phyloP scores from a whole-genome alignment of 441 rosid genomes.

The Populus hybrid region DNA sequence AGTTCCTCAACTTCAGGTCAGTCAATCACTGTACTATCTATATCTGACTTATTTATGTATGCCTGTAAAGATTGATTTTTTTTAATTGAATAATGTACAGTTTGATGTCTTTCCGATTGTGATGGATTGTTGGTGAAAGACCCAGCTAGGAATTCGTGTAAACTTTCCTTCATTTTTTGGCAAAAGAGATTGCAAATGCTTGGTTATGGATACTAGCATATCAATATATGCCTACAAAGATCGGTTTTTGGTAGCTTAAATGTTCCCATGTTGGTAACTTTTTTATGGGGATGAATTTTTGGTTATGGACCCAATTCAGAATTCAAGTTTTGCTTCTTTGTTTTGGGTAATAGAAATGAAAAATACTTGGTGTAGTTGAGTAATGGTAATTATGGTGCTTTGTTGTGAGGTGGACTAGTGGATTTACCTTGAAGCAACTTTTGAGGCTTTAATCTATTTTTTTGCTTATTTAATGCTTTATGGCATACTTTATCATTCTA shows the following conservation, averaged over 20 bases:
- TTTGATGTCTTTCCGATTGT: neutral
- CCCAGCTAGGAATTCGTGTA: too few relatives aligned
- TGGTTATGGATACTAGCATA: neutral
- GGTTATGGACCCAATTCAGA: neutral
- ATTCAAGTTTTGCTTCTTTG: neutral
- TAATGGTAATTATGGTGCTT: neutral
- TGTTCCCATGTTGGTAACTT: neutral
- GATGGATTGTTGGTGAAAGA: neutral
- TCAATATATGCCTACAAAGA: neutral
- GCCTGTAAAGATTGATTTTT: neutral
- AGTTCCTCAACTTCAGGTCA: conserved; percentile 91
- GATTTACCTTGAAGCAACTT: neutral
- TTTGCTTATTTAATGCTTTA: neutral
- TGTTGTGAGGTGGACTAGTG: neutral
- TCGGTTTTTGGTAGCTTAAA: neutral
- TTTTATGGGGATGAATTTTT: neutral
- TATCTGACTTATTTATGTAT: neutral
- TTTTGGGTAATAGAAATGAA: neutral
- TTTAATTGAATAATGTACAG: neutral
- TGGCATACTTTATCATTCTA: neutral
- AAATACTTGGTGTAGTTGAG: neutral
- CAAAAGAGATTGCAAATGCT: neutral
- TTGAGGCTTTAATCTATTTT: neutral
- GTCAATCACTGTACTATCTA: neutral
- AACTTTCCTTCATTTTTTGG: neutral